Percentiles rank a stretch among this genome's conserved stretches.
Conservation (phyloP, 2,329 filamentous ascomycete genomes). For the Periconia sp. region DNA sequence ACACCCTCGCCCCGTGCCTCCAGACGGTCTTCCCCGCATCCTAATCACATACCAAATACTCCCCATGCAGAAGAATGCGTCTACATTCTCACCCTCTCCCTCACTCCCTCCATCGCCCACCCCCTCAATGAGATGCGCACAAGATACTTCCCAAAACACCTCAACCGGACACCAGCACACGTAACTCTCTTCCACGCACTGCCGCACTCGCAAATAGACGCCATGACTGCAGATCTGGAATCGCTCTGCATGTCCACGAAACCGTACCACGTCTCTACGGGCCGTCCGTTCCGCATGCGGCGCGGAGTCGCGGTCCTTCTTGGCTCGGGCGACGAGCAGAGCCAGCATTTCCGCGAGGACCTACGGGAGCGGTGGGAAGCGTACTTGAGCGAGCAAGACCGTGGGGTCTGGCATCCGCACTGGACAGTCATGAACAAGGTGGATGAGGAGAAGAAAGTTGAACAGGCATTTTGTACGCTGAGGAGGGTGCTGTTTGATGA, state of each 20-base stretch:
- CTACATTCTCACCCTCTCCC: conserved; percentile 52
- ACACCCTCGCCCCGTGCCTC: too few species aligned
- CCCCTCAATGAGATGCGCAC: conserved; percentile 49
- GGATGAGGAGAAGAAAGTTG: conserved; percentile 47
- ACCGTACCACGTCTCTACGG: conserved; percentile 47
- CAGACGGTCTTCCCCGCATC: conserved; percentile 10
- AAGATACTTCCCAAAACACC: conserved; percentile 49
- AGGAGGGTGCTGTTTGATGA: conserved; percentile 35
- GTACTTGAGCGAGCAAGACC: conserved; percentile 52
- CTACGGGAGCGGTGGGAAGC: conserved; percentile 44
- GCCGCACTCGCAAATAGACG: conserved; percentile 46
- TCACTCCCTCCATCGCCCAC: conserved; percentile 45
- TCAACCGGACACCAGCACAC: conserved; percentile 53
- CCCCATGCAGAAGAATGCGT: conserved; percentile 38
- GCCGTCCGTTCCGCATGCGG: conserved; percentile 48
- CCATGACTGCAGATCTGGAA: conserved; percentile 42
- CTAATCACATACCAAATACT: conserved; percentile 41
- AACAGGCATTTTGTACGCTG: conserved; percentile 45
- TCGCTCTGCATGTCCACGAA: conserved; percentile 33
- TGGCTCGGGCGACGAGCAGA: conserved; percentile 37
- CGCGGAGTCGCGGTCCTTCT: conserved; percentile 49
- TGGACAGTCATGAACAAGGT: conserved; percentile 58
- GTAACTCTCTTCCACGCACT: conserved; percentile 55
- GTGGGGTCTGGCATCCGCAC: conserved; percentile 47
- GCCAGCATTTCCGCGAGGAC: conserved; percentile 43